phyloP scores from a whole-genome alignment of 352 stramenopile species.

The Globisporangium recalcitrans region DNA sequence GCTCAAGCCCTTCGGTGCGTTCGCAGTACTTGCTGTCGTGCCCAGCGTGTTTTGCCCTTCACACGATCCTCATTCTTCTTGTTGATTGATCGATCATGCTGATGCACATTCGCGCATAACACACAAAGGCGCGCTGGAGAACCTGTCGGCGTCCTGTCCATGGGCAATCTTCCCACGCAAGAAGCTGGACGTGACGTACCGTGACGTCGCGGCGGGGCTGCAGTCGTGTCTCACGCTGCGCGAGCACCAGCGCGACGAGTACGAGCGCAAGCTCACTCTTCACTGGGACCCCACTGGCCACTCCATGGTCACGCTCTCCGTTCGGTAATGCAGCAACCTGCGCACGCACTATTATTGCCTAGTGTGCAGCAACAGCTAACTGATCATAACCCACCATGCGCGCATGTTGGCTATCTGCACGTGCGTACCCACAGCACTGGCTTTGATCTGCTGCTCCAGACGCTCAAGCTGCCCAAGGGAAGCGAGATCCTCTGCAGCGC shows the following conservation, averaged over 20 bases:
- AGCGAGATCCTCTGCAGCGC: constrained; percentile 77
- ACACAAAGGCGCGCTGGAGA: constrained; percentile 38
- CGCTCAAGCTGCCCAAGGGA: constrained; percentile 55
- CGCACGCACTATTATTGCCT: too few relatives aligned
- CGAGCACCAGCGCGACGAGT: constrained; percentile 51
- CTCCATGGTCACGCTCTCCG: constrained; percentile 63
- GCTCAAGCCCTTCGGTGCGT: constrained; percentile 41
- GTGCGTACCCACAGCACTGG: constrained; percentile 71
- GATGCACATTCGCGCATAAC: not conserved
- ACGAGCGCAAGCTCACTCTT: constrained; percentile 39
- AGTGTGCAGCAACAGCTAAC: not conserved
- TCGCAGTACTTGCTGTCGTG: not conserved
- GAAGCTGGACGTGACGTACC: constrained; percentile 77
- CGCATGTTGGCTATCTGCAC: too few relatives aligned
- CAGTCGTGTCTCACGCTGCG: constrained; percentile 47
- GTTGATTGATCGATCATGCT: not conserved
- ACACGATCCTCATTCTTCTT: not conserved
- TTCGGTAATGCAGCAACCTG: too few relatives aligned
- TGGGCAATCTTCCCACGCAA: constrained; percentile 82
- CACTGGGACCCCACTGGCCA: constrained; percentile 57
- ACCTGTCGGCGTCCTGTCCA: constrained; percentile 47
- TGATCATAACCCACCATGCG: not conserved
- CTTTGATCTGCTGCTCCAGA: constrained; percentile 77
- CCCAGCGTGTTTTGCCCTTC: not conserved
- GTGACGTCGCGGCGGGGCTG: constrained; percentile 54